Evolutionary conservation across 768 basidiomycete genomes (phyloP), one percentile per base, ranked within the genome.

Genomic region (Xerocomus brunneocitrinus): DNA sequence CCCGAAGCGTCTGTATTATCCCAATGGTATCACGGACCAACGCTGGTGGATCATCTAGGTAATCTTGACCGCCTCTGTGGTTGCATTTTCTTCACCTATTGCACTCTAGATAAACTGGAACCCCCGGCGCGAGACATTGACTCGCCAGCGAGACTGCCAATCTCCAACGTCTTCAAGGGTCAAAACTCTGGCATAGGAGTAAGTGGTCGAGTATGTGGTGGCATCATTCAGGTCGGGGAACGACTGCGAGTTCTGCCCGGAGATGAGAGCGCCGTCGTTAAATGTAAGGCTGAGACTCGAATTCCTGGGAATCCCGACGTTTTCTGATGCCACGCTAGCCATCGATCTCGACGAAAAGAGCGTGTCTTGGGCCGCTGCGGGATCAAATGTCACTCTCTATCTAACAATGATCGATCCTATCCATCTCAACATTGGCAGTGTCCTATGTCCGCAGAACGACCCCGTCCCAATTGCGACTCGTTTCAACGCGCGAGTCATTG

Each of bases 151-250:
- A 82, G 97, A 35, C 77, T 98, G 42, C 97, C 97, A 0, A 81
- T 98, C 22, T 89, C 93, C 12, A 98, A 99, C 66, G 91, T 98
- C 4, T 98, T 95, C 78, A 95, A 87, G 69, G 89, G 90, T 4
- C 86, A 87, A 63, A 82, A 85, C 14, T 83, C 89, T 3, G 82
- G 88, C 2, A 82, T 81, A 5, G 89, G 84, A 0, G 83, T 98
- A 0, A 81, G 86, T 24, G 97, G 97, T 16, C 75, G 94, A 47
- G 73, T 98, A 41, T 90, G 85, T 62, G 84, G 87, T 40, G 97
- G 97, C 5, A 76, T 98, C 35, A 79, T 98, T 4, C 95, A 98
- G 70, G 88, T 94, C 3, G 95, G 97, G 2, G 95, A 98, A 73
- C 78, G 81, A 38, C 61, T 98, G 35, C 79, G 92, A 39, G 83